A percentile compares a stretch with the other conserved stretches of the same genome.
These are phyloP conservation scores for Chamaecrista fasciculata DNA, from an alignment of 306 rosid genomes.

Conservation along the genomic window DNA sequence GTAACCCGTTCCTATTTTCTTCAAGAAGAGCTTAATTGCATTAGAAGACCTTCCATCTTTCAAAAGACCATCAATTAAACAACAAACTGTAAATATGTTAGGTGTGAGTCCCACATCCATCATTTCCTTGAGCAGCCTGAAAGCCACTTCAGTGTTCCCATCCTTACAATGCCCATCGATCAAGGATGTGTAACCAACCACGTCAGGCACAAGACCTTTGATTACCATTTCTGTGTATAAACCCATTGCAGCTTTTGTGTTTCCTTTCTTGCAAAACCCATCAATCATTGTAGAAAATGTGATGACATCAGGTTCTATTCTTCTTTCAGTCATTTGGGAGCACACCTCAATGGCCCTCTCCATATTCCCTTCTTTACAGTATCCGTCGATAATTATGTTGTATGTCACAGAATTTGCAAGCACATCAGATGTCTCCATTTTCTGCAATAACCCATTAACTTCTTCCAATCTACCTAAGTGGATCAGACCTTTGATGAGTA, in stretches of 20 bases:
- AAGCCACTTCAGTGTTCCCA: conserved; percentile 55
- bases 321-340: conserved; percentile 57
- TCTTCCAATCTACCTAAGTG: conserved; percentile 42
- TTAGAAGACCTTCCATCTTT: conserved; percentile 54
- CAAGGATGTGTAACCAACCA: conserved; percentile 63
- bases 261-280: conserved; percentile 64
- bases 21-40: conserved; percentile 56
- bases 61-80: conserved; percentile 64
- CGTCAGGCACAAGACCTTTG: conserved; percentile 60
- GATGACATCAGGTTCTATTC: conserved; percentile 50
- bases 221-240: conserved; percentile 58
- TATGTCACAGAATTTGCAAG: conserved; percentile 50
- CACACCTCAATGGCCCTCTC: conserved; percentile 65
- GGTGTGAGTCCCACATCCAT: conserved; percentile 51
- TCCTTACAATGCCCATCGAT: conserved; percentile 66
- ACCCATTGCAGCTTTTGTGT: conserved; percentile 57
- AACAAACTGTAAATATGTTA: conserved; percentile 51
- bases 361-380: conserved; percentile 53
- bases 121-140: conserved; percentile 54
- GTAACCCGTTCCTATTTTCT: conserved; percentile 34
- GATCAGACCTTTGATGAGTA: conserved; percentile 58
- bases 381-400: conserved; percentile 62
- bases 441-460: conserved; percentile 44
- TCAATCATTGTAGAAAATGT: conserved; percentile 64
- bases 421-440: conserved; percentile 44